phyloP scores from a whole-genome alignment of 208 protist genomes.

The Trypanosoma scelopori region DNA sequence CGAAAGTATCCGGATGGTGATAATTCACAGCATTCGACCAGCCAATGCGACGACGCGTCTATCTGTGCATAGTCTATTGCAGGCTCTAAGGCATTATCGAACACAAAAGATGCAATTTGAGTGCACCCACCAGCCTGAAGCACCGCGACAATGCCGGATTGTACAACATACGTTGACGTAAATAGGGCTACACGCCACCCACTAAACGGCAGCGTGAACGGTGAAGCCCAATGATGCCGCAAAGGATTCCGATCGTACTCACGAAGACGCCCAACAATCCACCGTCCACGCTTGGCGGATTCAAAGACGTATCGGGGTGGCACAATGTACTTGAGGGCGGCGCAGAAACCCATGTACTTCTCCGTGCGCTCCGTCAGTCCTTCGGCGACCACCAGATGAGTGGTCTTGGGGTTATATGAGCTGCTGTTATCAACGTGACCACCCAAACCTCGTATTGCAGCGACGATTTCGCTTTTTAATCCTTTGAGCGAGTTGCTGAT shows the following conservation, averaged over 20 bases:
- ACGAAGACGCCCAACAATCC: conserved; percentile 44
- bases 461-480: conserved; percentile 36
- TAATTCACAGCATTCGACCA: conserved; percentile 60
- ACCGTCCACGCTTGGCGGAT: conserved; percentile 52
- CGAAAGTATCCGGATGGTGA: conserved; percentile 34
- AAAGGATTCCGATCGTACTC: conserved; percentile 69
- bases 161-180: conserved; percentile 36
- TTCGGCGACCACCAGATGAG: conserved; percentile 61
- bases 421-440: conserved; percentile 43
- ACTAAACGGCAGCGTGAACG: conserved; percentile 29
- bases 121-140: conserved; percentile 61
- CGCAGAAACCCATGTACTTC: conserved; percentile 75
- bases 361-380: conserved; percentile 75
- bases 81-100: conserved; percentile 15
- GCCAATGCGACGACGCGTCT: conserved; percentile 42
- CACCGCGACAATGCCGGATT: conserved; percentile 41
- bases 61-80: conserved; percentile 15
- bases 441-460: conserved; percentile 44
- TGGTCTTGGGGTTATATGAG: conserved; percentile 39
- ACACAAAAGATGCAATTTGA: conserved; percentile 32
- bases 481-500: conserved; percentile 59
- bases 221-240: conserved; percentile 14
- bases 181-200: conserved; percentile 69
- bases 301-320: conserved; percentile 68
- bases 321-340: conserved; percentile 58